Conservation (phyloP, 2,329 filamentous ascomycete species). For the Aspergillus floridensis region DNA sequence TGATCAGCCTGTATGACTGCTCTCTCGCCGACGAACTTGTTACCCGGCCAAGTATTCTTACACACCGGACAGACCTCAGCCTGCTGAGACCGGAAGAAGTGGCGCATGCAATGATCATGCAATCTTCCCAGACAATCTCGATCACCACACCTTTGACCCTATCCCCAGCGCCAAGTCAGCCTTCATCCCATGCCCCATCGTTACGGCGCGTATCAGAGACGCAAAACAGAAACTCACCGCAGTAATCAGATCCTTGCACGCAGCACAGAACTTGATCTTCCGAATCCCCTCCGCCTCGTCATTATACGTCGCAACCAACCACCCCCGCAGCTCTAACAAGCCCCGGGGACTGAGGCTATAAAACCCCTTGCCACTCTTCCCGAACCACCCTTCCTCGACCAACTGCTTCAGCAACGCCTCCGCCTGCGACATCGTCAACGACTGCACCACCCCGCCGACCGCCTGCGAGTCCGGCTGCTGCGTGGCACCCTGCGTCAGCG, state of each 20-base stretch:
- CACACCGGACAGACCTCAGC: slow-evolving; percentile 63
- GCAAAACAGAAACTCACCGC: slow-evolving; percentile 45
- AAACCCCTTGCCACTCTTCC: slow-evolving; percentile 67
- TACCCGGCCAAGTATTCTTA: slow-evolving; percentile 51
- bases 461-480: neutral
- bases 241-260: slow-evolving; percentile 87
- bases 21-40: slow-evolving; percentile 54
- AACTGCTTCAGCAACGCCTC: slow-evolving; percentile 69
- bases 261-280: slow-evolving; percentile 81
- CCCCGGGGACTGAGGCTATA: slow-evolving; percentile 74
- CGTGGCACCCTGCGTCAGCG: slow-evolving; percentile 39
- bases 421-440: slow-evolving; percentile 73
- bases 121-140: slow-evolving; percentile 67
- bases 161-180: slow-evolving; percentile 3
- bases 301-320: slow-evolving; percentile 89
- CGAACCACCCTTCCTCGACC: slow-evolving; percentile 79
- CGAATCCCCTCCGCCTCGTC: slow-evolving; percentile 64
- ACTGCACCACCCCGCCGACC: slow-evolving; percentile 36
- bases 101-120: slow-evolving; percentile 72
- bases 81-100: slow-evolving; percentile 67
- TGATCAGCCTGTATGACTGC: slow-evolving; percentile 34
- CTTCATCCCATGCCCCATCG: neutral
- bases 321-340: slow-evolving; percentile 79
- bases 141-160: slow-evolving; percentile 72
- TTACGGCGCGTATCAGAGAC: neutral